Percentiles rank a stretch among this genome's conserved stretches.
Evolutionary conservation across 2,329 filamentous ascomycete species (phyloP).

Genomic region (Nannizziopsis barbatae): DNA sequence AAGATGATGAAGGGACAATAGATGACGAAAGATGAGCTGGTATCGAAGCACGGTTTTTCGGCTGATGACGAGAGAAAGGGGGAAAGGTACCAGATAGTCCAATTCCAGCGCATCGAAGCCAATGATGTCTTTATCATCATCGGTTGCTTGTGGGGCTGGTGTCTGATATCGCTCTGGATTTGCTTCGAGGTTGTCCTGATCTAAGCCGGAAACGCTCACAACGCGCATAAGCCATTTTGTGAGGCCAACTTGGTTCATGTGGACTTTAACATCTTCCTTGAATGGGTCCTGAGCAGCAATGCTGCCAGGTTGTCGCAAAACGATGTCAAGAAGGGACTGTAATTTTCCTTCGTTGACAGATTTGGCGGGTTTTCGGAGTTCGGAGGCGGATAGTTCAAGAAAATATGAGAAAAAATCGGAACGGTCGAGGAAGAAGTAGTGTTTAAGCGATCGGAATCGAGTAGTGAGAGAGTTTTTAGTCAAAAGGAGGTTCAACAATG

Average conservation of each 20-base stretch:
- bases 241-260: slow-evolving; percentile 89
- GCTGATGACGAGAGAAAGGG: slow-evolving; percentile 87
- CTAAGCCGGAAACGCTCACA: slow-evolving; percentile 90
- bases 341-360: slow-evolving; percentile 85
- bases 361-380: slow-evolving; percentile 80
- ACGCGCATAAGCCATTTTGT: slow-evolving; percentile 92
- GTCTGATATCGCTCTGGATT: slow-evolving; percentile 61
- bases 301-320: slow-evolving; percentile 89
- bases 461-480: slow-evolving; percentile 86
- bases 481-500: slow-evolving; percentile 76
- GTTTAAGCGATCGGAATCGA: slow-evolving; percentile 79
- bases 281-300: slow-evolving; percentile 90
- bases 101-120: slow-evolving; percentile 90
- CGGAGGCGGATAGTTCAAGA: slow-evolving; percentile 77
- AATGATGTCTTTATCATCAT: slow-evolving; percentile 69
- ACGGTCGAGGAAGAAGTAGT: slow-evolving; percentile 97
- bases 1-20: slow-evolving; percentile 77
- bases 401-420: slow-evolving; percentile 99
- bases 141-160: slow-evolving; percentile 52
- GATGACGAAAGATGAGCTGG: slow-evolving; percentile 88
- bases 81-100: slow-evolving; percentile 89
- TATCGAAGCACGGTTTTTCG: slow-evolving; percentile 95
- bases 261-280: slow-evolving; percentile 95
- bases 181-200: slow-evolving; percentile 59
- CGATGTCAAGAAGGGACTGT: slow-evolving; percentile 88